Conservation (phyloP, 176 grass and related monocot species). For the Musa schizocarpa region DNA sequence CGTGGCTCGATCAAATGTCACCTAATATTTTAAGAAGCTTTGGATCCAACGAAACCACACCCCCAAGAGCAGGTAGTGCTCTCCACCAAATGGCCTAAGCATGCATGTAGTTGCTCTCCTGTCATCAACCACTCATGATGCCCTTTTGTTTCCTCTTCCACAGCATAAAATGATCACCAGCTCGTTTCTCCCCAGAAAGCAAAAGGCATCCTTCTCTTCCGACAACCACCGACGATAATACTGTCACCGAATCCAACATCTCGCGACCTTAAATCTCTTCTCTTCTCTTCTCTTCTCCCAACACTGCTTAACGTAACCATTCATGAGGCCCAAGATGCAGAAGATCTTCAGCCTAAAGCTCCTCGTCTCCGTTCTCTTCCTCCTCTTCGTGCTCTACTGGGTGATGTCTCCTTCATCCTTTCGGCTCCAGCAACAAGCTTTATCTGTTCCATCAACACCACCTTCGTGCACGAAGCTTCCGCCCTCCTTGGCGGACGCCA, state of each 20-base stretch:
- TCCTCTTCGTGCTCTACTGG: neutral
- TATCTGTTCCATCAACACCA: neutral
- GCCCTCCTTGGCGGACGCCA: neutral
- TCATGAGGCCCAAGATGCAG: neutral
- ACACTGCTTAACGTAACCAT: neutral
- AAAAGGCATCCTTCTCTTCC: neutral
- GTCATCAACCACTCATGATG: no score
- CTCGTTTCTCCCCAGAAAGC: neutral
- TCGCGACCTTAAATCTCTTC: neutral
- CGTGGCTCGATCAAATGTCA: no score
- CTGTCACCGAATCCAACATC: neutral
- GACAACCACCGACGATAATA: neutral
- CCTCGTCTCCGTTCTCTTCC: neutral
- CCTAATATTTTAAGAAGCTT: no score
- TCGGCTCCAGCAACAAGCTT: neutral
- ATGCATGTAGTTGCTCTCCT: no score
- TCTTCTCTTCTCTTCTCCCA: neutral
- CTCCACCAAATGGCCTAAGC: no score
- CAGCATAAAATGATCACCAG: neutral
- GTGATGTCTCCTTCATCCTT: neutral
- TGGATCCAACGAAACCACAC: no score
- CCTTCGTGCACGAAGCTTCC: conserved; percentile 10
- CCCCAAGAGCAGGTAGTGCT: no score
- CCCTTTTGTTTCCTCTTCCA: no score
- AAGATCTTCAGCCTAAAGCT: conserved; percentile 2